phyloP scores from a whole-genome alignment of 1,284 basidiomycete genomes.

The Pholiota adiposa region DNA sequence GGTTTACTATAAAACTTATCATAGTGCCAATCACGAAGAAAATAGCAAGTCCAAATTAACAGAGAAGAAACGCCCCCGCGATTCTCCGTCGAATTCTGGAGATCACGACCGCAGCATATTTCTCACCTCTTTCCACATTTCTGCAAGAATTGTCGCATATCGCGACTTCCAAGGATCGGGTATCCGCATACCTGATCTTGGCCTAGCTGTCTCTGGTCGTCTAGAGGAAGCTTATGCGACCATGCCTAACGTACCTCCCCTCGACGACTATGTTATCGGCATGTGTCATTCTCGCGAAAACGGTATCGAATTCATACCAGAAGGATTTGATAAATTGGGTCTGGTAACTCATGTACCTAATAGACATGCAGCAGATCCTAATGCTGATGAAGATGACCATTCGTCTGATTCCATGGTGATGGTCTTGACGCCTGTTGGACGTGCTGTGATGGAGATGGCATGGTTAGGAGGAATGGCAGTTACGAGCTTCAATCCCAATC shows the following conservation, averaged over 20 bases:
- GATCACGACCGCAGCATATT: conserved; percentile 51
- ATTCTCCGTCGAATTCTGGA: conserved; percentile 40
- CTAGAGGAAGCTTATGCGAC: conserved; percentile 57
- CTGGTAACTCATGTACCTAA: conserved; percentile 44
- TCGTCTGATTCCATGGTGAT: conserved; percentile 40
- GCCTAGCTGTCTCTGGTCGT: conserved; percentile 65
- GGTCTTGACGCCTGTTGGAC: conserved; percentile 70
- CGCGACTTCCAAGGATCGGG: conserved; percentile 70
- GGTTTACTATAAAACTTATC: conserved; percentile 67
- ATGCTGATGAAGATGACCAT: conserved; percentile 43
- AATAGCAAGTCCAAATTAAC: conserved; percentile 33
- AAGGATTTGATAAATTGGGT: conserved; percentile 71
- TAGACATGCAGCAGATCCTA: conserved; percentile 26
- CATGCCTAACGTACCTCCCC: conserved; percentile 36
- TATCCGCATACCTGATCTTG: conserved; percentile 71
- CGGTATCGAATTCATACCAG: conserved; percentile 71
- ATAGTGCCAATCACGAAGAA: conserved; percentile 24
- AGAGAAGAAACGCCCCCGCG: conserved; percentile 40
- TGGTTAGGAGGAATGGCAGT: conserved; percentile 81
- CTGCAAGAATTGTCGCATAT: conserved; percentile 69
- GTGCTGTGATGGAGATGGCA: conserved; percentile 79
- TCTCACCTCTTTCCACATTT: conserved; percentile 65
- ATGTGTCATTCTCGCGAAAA: conserved; percentile 61
- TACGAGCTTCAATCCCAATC: conserved; percentile 56
- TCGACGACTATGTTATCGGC: conserved; percentile 57